Conservation (phyloP, 2,329 filamentous ascomycete genomes). For the Fusarium falciforme region DNA sequence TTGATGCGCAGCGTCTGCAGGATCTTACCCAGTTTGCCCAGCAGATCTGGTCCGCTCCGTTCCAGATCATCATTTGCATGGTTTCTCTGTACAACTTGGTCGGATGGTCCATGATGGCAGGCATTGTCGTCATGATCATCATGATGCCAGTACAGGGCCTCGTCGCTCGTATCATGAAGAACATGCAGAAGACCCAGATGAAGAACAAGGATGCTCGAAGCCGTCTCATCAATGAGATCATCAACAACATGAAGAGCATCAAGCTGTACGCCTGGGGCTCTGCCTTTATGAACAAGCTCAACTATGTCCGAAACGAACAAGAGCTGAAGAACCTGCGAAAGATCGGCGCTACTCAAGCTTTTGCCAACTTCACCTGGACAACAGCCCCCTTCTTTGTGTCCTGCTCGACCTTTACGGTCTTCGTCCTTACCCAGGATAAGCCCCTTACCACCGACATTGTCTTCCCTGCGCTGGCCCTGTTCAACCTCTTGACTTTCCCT, state of each 20-base stretch:
- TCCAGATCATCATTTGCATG: conserved; percentile 97
- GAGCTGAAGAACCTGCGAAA: conserved; percentile 96
- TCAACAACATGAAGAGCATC: conserved; percentile 99
- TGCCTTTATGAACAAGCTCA: conserved; percentile 97
- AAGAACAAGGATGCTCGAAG: conserved; percentile 98
- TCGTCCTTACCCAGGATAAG: conserved; percentile 83
- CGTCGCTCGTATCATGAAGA: conserved; percentile 94
- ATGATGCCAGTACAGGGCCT: conserved; percentile 98
- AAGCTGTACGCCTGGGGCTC: conserved; percentile 98
- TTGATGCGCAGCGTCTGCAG: conserved; percentile 94
- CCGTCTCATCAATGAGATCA: conserved; percentile 93
- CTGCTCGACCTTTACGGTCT: conserved; percentile 94
- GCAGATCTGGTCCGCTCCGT: conserved; percentile 95
- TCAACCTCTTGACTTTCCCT: conserved; percentile 96
- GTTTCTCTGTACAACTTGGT: conserved; percentile 94
- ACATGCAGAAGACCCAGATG: conserved; percentile 95
- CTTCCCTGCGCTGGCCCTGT: conserved; percentile 90
- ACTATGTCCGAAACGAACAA: conserved; percentile 93
- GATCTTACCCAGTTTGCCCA: conserved; percentile 96
- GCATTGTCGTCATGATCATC: conserved; percentile 92
- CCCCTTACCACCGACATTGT: conserved; percentile 95
- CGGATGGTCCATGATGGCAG: conserved; percentile 94
- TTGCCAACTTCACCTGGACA: conserved; percentile 98
- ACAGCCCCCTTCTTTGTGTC: conserved; percentile 98
- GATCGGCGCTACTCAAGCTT: conserved; percentile 92